Conservation (phyloP, 495 filamentous ascomycete genomes). For the Penicillium angulare region DNA sequence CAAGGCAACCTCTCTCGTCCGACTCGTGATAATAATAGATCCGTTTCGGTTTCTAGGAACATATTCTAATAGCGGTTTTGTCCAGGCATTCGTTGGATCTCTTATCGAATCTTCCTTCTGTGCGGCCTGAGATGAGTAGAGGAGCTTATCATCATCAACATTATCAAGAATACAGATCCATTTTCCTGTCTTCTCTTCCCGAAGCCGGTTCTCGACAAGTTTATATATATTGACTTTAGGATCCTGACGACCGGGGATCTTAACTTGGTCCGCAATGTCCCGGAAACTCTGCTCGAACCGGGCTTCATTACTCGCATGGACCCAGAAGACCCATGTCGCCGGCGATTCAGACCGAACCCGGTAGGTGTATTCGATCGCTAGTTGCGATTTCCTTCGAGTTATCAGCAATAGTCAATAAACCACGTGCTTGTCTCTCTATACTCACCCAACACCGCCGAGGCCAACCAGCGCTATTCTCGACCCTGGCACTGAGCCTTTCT, state of each 20-base stretch:
- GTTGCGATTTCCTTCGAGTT: conserved; percentile 32
- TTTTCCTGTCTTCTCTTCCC: not conserved
- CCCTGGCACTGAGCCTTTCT: conserved; percentile 20
- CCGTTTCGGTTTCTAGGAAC: not conserved
- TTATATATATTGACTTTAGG: conserved; percentile 35
- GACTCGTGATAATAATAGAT: conserved; percentile 22
- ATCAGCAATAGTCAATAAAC: conserved; percentile 3
- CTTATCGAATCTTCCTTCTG: not conserved
- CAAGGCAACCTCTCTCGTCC: conserved; percentile 22
- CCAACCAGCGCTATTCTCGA: conserved; percentile 28
- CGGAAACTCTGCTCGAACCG: conserved; percentile 40
- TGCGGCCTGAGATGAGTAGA: not conserved
- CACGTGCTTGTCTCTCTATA: not conserved
- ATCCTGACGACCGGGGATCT: conserved; percentile 34
- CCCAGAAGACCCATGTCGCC: conserved; percentile 50
- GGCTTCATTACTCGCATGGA: conserved; percentile 37
- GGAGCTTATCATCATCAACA: not conserved
- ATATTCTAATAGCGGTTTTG: not conserved
- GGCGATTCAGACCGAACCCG: conserved; percentile 30
- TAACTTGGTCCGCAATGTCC: conserved; percentile 35
- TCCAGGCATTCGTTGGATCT: not conserved
- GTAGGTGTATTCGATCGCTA: conserved; percentile 42
- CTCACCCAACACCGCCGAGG: conserved; percentile 10
- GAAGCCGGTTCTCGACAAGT: conserved; percentile 39
- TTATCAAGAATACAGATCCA: conserved; percentile 3